A percentile compares a stretch with the other conserved stretches of the same genome.
phyloP scores from a whole-genome alignment of 805 yeast species.

The Saturnispora quitensis region DNA sequence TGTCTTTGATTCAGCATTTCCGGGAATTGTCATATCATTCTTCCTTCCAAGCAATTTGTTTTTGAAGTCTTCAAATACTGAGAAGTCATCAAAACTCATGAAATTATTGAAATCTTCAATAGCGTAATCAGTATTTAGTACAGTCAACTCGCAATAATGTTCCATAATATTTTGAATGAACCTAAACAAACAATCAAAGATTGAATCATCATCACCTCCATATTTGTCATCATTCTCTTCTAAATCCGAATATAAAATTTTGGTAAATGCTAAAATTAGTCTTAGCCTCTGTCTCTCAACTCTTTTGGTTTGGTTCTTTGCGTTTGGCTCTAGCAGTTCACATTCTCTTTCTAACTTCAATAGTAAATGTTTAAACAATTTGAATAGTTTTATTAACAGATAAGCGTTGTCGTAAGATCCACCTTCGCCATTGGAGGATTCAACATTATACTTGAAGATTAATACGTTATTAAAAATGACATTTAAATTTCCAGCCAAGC shows the following conservation, averaged over 20 bases:
- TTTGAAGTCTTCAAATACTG: slow-evolving; percentile 20
- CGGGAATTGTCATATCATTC: not conserved
- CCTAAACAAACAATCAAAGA: slow-evolving; percentile 27
- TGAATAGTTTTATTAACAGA: slow-evolving; percentile 34
- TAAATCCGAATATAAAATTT: slow-evolving; percentile 22
- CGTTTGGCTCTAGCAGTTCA: slow-evolving; percentile 18
- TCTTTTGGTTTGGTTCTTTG: slow-evolving; percentile 15
- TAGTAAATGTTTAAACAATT: slow-evolving; percentile 26
- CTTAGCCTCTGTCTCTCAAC: slow-evolving; percentile 24
- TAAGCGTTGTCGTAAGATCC: slow-evolving; percentile 27
- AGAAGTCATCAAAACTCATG: slow-evolving; percentile 20
- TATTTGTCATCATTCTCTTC: slow-evolving; percentile 9
- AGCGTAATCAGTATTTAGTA: slow-evolving; percentile 12
- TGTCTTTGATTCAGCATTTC: not conserved
- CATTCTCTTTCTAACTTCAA: slow-evolving; percentile 22
- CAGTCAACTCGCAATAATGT: slow-evolving; percentile 15
- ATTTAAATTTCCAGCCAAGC: slow-evolving; percentile 13
- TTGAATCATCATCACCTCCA: slow-evolving; percentile 17
- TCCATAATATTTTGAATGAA: slow-evolving; percentile 20
- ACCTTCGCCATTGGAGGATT: slow-evolving; percentile 7
- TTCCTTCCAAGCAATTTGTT: slow-evolving; percentile 9
- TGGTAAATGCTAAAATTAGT: slow-evolving; percentile 26
- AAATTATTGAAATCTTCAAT: slow-evolving; percentile 19
- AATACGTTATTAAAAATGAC: slow-evolving; percentile 15
- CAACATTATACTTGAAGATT: slow-evolving; percentile 13